Percentiles rank a stretch among this genome's conserved stretches.
Conservation (phyloP, 208 protist genomes). For the Phytomonas francai region DNA sequence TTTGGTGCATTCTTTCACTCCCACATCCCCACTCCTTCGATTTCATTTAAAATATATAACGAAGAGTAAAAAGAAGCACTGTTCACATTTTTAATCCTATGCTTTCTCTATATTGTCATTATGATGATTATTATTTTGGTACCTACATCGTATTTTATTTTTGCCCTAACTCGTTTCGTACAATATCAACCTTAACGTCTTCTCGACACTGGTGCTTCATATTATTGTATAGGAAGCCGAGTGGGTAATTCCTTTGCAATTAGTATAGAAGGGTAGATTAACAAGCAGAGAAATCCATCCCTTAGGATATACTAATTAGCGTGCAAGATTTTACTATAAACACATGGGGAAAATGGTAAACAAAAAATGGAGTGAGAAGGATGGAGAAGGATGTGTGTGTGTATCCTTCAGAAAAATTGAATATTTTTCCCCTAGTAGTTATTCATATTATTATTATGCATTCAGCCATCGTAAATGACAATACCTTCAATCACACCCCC, state of each 20-base stretch:
- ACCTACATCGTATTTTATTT: background rate
- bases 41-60: background rate
- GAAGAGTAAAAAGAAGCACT: background rate
- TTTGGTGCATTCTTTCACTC: background rate
- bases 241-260: too few relatives aligned
- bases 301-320: too few relatives aligned
- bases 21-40: background rate
- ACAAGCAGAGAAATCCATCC: too few relatives aligned
- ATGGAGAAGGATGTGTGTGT: background rate
- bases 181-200: background rate
- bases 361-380: too few relatives aligned
- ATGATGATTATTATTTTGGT: too few relatives aligned
- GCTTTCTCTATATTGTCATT: background rate
- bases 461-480: background rate
- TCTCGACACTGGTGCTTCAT: background rate
- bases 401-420: background rate
- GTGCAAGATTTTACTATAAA: too few relatives aligned
- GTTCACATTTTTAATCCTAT: background rate
- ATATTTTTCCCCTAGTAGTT: background rate
- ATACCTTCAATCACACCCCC: background rate
- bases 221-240: background rate
- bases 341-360: too few relatives aligned
- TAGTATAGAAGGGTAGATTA: too few relatives aligned
- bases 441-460: conserved; percentile 3
- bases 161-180: background rate